Percentiles rank a stretch among this genome's conserved stretches.
phyloP scores from a whole-genome alignment of 106 monocot genomes.

The Dendrobium officinale region DNA sequence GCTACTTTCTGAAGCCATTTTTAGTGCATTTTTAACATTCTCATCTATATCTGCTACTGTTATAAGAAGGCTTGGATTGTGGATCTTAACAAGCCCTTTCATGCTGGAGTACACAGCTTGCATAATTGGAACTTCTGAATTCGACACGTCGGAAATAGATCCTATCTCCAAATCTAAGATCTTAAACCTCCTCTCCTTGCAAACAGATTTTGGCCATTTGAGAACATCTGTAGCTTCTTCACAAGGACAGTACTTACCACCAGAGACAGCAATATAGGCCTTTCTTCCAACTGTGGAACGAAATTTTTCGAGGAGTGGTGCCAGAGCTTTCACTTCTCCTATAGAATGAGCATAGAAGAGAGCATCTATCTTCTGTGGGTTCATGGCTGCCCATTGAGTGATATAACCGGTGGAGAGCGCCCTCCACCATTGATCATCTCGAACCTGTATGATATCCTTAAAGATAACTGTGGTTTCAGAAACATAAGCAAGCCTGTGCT shows the following conservation, averaged over 20 bases:
- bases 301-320: conserved; percentile 86
- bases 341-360: conserved; percentile 90
- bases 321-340: conserved; percentile 52
- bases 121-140: conserved; percentile 70
- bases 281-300: conserved; percentile 57
- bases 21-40: conserved; percentile 68
- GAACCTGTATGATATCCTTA: conserved; percentile 83
- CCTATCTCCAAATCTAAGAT: conserved; percentile 85
- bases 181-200: conserved; percentile 95
- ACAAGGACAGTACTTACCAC: conserved; percentile 72
- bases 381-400: conserved; percentile 97
- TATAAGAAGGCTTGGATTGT: conserved; percentile 78
- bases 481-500: conserved; percentile 96
- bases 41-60: conserved; percentile 51
- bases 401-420: conserved; percentile 78
- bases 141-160: conserved; percentile 52
- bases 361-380: conserved; percentile 89
- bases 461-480: conserved; percentile 96
- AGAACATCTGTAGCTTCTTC: conserved; percentile 61
- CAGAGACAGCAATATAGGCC: conserved; percentile 87
- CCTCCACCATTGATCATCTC: conserved; percentile 98
- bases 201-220: conserved; percentile 74
- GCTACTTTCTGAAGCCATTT: conserved; percentile 63
- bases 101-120: conserved; percentile 90
- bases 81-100: conserved; percentile 73